Base-by-base conservation (phyloP, 2,329 filamentous ascomycete genomes). In the Diaporthe destruens region DNA sequence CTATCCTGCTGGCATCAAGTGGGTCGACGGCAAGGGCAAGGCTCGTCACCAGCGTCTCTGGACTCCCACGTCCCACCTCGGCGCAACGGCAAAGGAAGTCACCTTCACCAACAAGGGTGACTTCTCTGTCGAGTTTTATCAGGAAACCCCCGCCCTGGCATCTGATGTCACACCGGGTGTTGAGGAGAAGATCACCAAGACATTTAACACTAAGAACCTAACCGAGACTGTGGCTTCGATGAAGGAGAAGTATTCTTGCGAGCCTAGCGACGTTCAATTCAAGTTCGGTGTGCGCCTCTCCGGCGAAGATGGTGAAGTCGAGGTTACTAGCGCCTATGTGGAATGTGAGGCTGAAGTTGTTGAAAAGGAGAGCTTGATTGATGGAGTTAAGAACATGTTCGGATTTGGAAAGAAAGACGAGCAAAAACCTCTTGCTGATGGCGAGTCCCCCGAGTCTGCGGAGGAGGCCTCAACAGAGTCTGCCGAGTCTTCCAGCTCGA, bases 371-470 rank as follows among this genome's bases (percentile, higher is more conserved):
- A 91, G 92, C 67, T 89, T 98, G 63, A 93, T 98, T 61, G 96
- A 98, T 79, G 95, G 94, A 55, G 94, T 98, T 76, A 99, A 99
- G 87, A 97, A 95, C 76, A 89, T 98, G 75, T 97, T 99, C 80
- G 96, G 96, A 7, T 95, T 98, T 80, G 96, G 96, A 34, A 93
- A 93, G 79, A 94, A 94, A 84, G 97, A 97, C 84, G 93, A 93
- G 42, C 93, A 96, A 71, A 93, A 98, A 82, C 86, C 88, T 6
- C 80, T 98, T 44, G 88, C 89, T 73, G 93, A 92, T 63, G 86
- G 85, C 29, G 89, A 87, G 54, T 81, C 84, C 34, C 79, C 83
- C 2, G 85, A 87, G 69, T 85, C 81, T 23, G 79, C 78, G 5
- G 81, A 83, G 36, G 77, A 81, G 65, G 85, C 87, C 70, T 79